A percentile compares a stretch with the other conserved stretches of the same genome.
Evolutionary conservation across 345 rosid species (phyloP).

Genomic region (Kandelia obovata): DNA sequence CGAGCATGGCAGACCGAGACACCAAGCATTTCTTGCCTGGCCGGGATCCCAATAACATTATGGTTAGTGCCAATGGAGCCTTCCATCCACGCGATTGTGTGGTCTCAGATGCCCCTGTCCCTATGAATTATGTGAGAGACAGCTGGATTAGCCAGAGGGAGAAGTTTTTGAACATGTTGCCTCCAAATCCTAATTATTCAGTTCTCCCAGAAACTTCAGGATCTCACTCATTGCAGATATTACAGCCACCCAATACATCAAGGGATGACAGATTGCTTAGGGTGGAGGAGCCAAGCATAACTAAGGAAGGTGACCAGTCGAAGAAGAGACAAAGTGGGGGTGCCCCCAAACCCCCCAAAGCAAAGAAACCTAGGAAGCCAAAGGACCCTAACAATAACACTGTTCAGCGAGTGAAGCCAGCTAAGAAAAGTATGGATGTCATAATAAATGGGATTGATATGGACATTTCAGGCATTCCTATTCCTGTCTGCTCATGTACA

Average conservation of each 20-base stretch:
- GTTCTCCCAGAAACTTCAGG: conserved; percentile 60
- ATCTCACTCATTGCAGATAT: conserved; percentile 57
- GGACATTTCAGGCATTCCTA: conserved; percentile 85
- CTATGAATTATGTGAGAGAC: conserved; percentile 60
- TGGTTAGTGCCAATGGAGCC: conserved; percentile 48
- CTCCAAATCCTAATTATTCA: conserved; percentile 40
- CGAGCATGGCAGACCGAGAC: conserved; percentile 66
- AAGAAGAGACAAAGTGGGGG: conserved; percentile 64
- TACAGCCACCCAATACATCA: conserved; percentile 52
- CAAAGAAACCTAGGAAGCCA: conserved; percentile 80
- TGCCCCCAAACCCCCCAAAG: conserved; percentile 53
- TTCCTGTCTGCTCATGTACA: conserved; percentile 94
- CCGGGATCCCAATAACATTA: conserved; percentile 55
- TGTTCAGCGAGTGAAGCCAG: conserved; percentile 62
- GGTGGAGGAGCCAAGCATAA: conserved; percentile 46
- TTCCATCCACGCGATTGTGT: conserved; percentile 57
- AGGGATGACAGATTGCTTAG: conserved; percentile 47
- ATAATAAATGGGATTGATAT: conserved; percentile 76
- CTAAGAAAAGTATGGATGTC: conserved; percentile 75
- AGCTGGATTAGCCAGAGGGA: conserved; percentile 72
- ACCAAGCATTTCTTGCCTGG: conserved; percentile 64
- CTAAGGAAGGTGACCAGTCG: conserved; percentile 42
- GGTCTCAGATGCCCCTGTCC: conserved; percentile 50
- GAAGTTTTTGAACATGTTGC: conserved; percentile 60
- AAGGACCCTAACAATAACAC: conserved; percentile 48